Percentiles rank a stretch among this genome's conserved stretches.
These are phyloP conservation scores for Phytopythium montanum DNA, from an alignment of 352 stramenopile species.

Conservation along the genomic window DNA sequence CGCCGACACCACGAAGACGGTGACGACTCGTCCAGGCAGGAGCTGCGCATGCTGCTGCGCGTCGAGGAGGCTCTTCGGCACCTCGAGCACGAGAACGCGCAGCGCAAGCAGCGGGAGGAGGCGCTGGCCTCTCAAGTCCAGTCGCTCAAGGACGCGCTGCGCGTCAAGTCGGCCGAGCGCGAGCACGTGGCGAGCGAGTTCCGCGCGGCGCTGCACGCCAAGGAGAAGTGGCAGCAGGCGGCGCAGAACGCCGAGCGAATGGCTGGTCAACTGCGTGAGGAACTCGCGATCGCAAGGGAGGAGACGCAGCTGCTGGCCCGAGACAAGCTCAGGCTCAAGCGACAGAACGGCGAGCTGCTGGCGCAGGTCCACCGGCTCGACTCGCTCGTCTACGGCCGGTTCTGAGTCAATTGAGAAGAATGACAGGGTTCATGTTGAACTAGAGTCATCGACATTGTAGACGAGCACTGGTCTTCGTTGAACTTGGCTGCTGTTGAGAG, in stretches of 20 bases:
- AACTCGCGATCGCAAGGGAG: conserved; percentile 56
- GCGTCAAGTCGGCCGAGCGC: conserved; percentile 47
- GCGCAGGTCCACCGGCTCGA: conserved; percentile 73
- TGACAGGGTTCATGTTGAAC: too few relatives aligned
- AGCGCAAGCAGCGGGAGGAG: conserved; percentile 40
- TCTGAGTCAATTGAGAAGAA: conserved; percentile 23
- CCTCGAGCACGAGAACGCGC: conserved; percentile 65
- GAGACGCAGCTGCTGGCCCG: conserved; percentile 58
- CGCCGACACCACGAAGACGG: conserved; percentile 18
- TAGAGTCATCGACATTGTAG: too few relatives aligned
- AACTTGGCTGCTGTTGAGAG: too few relatives aligned
- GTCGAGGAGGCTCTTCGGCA: conserved; percentile 67
- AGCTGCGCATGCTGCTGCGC: conserved; percentile 66
- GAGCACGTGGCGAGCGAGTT: conserved; percentile 49
- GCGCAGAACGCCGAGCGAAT: conserved; percentile 41
- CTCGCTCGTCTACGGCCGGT: conserved; percentile 70
- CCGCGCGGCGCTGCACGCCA: conserved; percentile 32
- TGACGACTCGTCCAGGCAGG: conserved; percentile 6
- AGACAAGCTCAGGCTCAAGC: conserved; percentile 54
- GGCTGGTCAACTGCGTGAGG: conserved; percentile 50
- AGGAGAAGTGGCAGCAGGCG: conserved; percentile 54
- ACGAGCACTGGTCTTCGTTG: too few relatives aligned
- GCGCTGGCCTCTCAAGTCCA: conserved; percentile 52
- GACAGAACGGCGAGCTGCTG: conserved; percentile 69
- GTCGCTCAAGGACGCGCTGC: conserved; percentile 45